phyloP scores from a whole-genome alignment of 2,329 filamentous ascomycete genomes.

The Xylariaceae sp. region DNA sequence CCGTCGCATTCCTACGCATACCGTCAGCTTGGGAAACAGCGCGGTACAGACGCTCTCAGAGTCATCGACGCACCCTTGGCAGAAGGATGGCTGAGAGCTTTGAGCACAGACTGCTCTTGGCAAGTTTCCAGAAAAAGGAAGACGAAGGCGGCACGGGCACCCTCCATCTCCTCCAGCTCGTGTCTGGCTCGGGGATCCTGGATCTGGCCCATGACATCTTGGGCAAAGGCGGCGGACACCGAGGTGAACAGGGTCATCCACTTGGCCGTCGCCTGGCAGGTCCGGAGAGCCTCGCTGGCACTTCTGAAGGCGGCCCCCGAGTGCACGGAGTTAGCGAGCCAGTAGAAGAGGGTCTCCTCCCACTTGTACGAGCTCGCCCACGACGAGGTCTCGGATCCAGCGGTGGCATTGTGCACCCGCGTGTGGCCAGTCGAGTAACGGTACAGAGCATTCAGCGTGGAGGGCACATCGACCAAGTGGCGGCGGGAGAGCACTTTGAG shows the following conservation, averaged over 20 bases:
- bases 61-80: constrained; percentile 41
- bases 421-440: constrained; percentile 48
- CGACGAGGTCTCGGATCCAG: constrained; percentile 18
- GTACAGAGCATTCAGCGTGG: constrained; percentile 48
- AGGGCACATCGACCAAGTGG: constrained; percentile 44
- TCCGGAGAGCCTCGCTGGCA: constrained; percentile 39
- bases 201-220: constrained; percentile 39
- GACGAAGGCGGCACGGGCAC: constrained; percentile 55
- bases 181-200: constrained; percentile 39
- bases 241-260: constrained; percentile 54
- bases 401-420: constrained; percentile 20
- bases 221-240: constrained; percentile 39
- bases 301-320: constrained; percentile 41
- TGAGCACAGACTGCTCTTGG: constrained; percentile 50
- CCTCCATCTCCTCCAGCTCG: constrained; percentile 57
- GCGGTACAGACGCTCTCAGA: constrained; percentile 13
- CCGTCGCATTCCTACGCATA: constrained; percentile 35
- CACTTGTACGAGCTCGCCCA: constrained; percentile 54
- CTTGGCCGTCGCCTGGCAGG: constrained; percentile 42
- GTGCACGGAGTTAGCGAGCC: constrained; percentile 80
- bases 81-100: constrained; percentile 42
- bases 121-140: constrained; percentile 54
- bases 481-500: constrained; percentile 46
- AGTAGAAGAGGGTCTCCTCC: constrained; percentile 90
- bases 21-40: constrained; percentile 8